Evolutionary conservation across 202 grass and related monocot genomes (phyloP), one percentile per base, ranked within the genome.

Genomic region (Hordeum pubiflorum): DNA sequence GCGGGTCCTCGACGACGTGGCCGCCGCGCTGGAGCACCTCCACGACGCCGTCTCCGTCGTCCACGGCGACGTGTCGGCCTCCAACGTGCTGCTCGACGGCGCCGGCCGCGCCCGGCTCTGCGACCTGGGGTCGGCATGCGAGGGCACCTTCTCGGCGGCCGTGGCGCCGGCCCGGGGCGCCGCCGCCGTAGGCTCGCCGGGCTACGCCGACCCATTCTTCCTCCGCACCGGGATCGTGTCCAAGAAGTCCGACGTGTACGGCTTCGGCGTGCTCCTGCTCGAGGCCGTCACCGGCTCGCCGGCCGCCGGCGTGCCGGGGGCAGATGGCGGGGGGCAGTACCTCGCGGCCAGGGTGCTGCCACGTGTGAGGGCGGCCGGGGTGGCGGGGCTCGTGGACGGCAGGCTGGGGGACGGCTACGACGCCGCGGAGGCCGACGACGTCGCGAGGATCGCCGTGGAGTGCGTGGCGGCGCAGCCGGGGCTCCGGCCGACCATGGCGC

Each of bases 151-250:
- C 90, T 97, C 92, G 24, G 90, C 92, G 3, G 78, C 92, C 24
- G 79, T 97, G 3, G 74, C 89, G 0, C 79, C 79, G 0, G 39
- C 22, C 0, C 24, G 69, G 24, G 40, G 69, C 15, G 75, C 85
- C 9, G 48, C 83, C 1, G 82, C 75, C 60, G 88, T 94, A 20
- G 92, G 89, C 8, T 94, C 94, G 3, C 94, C 92, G 38, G 94
- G 94, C 2, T 97, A 97, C 87, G 44, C 59, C 22, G 94, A 97
- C 76, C 94, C 94, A 2, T 90, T 87, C 85, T 97, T 89, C 89
- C 88, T 97, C 75, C 94, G 90, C 31, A 93, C 94, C 4, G 94
- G 94, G 78, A 75, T 97, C 77, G 81, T 84, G 31, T 94, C 94
- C 20, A 91, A 88, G 79, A 93, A 87, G 56, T 91, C 84, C 21